A percentile compares a stretch with the other conserved stretches of the same genome.
These are phyloP conservation scores for Cryphonectria radicalis DNA, from an alignment of 2,329 filamentous ascomycete species.

Conservation along the genomic window DNA sequence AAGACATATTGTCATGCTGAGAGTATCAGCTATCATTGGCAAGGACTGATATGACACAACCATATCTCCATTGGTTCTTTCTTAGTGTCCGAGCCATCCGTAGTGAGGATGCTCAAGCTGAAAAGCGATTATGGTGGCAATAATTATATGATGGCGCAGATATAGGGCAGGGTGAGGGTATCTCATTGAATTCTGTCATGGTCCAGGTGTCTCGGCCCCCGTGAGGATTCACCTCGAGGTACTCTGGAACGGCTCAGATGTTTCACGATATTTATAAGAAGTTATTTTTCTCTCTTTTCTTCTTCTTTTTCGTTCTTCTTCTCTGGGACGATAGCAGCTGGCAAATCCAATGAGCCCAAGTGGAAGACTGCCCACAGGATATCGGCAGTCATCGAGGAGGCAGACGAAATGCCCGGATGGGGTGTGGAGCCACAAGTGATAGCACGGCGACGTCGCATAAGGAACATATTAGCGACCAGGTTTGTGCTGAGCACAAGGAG, in stretches of 20 bases:
- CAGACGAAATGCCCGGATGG: neutral
- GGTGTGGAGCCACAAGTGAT: neutral
- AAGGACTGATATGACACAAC: neutral
- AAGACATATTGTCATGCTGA: neutral
- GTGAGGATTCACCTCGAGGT: neutral
- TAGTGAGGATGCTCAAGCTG: neutral
- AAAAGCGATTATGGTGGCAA: neutral
- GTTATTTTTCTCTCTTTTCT: neutral
- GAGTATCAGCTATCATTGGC: neutral
- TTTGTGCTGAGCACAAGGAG: neutral
- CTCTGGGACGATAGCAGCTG: too few relatives aligned
- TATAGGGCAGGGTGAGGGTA: neutral
- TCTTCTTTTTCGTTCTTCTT: too few relatives aligned
- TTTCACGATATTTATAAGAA: neutral
- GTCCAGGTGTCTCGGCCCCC: neutral
- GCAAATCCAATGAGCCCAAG: neutral
- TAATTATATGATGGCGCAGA: neutral
- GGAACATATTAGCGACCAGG: neutral
- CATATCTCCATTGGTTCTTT: neutral
- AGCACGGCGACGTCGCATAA: neutral
- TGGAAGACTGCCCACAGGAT: neutral
- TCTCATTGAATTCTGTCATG: neutral
- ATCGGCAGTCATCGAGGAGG: neutral
- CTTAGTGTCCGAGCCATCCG: neutral
- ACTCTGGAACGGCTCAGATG: neutral